Percentiles rank a stretch among this genome's conserved stretches.
phyloP scores from a whole-genome alignment of 768 basidiomycete species.

The Boletus pseudo-olivaceus region DNA sequence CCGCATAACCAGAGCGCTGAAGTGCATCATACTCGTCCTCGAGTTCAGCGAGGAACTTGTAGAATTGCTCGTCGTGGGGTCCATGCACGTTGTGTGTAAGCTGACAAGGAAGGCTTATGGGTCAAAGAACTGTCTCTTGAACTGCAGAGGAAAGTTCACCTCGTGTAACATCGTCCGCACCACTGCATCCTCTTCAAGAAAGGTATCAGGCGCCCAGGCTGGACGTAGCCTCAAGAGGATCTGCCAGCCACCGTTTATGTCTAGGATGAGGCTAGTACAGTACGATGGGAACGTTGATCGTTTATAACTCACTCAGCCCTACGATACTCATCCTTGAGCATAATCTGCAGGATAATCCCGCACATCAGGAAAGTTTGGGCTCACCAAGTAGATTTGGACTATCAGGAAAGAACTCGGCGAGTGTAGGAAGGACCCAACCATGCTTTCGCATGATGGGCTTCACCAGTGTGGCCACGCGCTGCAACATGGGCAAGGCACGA shows the following conservation, averaged over 20 bases:
- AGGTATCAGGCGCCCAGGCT: constrained; percentile 60
- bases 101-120: constrained; percentile 36
- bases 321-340: constrained; percentile 7
- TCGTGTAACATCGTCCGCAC: constrained; percentile 90
- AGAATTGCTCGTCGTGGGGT: constrained; percentile 84
- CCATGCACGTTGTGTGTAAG: constrained; percentile 88
- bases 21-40: constrained; percentile 85
- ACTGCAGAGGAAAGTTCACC: constrained; percentile 36
- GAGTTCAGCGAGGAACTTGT: constrained; percentile 65
- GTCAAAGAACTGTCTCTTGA: not conserved
- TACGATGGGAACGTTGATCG: not conserved
- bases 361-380: constrained; percentile 19
- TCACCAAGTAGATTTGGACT: constrained; percentile 68
- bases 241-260: constrained; percentile 75
- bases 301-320: constrained; percentile 38
- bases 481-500: constrained; percentile 63
- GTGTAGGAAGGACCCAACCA: constrained; percentile 70
- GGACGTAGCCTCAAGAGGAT: constrained; percentile 83
- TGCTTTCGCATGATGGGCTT: constrained; percentile 93
- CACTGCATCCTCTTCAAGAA: constrained; percentile 72
- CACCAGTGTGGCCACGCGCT: constrained; percentile 71
- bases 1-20: constrained; percentile 76
- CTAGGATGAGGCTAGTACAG: constrained; percentile 34
- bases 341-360: not conserved
- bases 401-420: constrained; percentile 88